Conservation (phyloP, 768 basidiomycete genomes). For the Lactarius quietus region DNA sequence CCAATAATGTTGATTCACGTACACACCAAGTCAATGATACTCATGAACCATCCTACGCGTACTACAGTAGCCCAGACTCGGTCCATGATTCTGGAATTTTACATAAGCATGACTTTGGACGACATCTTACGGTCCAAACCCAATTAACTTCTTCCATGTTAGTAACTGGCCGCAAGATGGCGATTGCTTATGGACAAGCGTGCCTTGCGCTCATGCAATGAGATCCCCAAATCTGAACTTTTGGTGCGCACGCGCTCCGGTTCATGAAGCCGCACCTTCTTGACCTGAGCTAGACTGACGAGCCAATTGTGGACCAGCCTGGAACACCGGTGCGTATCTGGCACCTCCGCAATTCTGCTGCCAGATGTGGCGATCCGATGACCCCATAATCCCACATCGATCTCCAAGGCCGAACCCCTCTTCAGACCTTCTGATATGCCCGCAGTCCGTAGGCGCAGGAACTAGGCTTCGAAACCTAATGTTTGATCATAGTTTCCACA, state of each 20-base stretch:
- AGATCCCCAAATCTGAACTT: not conserved
- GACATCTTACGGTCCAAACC: not conserved
- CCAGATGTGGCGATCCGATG: not conserved
- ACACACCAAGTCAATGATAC: too few relatives aligned
- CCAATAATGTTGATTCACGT: not conserved
- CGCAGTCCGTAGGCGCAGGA: constrained; percentile 2
- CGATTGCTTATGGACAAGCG: not conserved
- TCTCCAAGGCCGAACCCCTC: not conserved
- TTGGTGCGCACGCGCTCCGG: not conserved
- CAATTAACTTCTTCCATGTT: not conserved
- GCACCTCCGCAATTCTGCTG: not conserved
- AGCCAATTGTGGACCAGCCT: not conserved
- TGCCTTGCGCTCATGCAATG: not conserved
- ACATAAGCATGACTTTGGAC: not conserved
- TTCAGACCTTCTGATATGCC: not conserved
- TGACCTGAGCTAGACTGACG: not conserved
- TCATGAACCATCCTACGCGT: too few relatives aligned
- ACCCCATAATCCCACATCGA: constrained; percentile 2
- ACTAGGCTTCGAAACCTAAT: not conserved
- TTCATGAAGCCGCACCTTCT: not conserved
- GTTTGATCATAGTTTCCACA: not conserved
- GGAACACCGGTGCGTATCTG: not conserved
- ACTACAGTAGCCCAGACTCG: not conserved
- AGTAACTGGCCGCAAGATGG: not conserved
- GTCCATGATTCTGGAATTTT: not conserved